Base-by-base conservation (phyloP, 1,284 basidiomycete genomes). In the Porphyrellus sp. region DNA sequence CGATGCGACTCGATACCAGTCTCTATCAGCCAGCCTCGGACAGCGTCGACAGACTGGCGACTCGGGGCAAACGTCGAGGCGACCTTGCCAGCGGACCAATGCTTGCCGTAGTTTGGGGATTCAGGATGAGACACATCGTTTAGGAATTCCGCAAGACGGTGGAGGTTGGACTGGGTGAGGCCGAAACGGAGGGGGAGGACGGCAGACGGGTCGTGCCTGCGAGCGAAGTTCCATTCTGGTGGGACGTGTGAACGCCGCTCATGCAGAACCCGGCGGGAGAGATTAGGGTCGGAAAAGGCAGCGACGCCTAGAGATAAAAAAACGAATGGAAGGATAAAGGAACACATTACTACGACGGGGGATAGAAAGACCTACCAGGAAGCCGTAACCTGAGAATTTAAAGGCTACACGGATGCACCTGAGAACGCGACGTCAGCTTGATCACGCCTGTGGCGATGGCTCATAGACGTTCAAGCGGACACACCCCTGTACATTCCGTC, bases 61-160 rank as follows among this genome's bases (percentile, higher is more conserved):
- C 65, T 66, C 1, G 77, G 76, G 20, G 72, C 63, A 53, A 80
- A 77, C 37, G 63, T 68, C 21, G 72, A 59, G 16, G 64, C 58
- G 41, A 79, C 57, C 23, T 73, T 64, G 23, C 63, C 61, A 5
- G 69, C 58, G 25, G 63, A 60, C 76, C 76, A 79, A 56, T 77
- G 75, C 28, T 74, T 67, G 3, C 76, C 74, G 47, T 75, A 78
- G 57, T 70, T 69, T 8, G 60, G 46, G 0, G 73, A 78, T 3
- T 70, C 63, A 4, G 77, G 76, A 54, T 76, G 70, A 2, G 76
- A 74, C 15, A 79, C 70, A 43, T 74, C 72, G 52, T 72, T 63
- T 30, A 78, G 67, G 55, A 63, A 66, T n/a, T 64, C 59, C 41
- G 70, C 68, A 45, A 77, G 52, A 20, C 62, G 57, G n/a, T 70